A percentile compares a stretch with the other conserved stretches of the same genome.
phyloP scores from a whole-genome alignment of 2,329 filamentous ascomycete genomes.

The Alternaria postmessia region DNA sequence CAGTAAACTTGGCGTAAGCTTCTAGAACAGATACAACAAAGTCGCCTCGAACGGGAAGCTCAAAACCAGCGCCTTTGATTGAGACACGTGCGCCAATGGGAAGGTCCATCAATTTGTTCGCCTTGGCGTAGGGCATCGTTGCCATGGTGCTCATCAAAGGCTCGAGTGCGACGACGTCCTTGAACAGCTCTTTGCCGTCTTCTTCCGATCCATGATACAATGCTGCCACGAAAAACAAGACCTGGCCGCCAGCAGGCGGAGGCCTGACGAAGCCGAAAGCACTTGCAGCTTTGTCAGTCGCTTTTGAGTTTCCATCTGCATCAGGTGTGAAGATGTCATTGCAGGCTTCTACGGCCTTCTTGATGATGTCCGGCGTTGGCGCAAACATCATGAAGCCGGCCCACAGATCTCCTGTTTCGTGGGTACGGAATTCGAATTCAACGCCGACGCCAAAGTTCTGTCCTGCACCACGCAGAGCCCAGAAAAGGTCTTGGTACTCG shows the following conservation, averaged over 20 bases:
- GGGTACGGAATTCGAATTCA: conserved; percentile 49
- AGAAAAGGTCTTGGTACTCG: conserved; percentile 59
- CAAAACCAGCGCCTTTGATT: conserved; percentile 10
- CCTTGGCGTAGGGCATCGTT: conserved; percentile 7
- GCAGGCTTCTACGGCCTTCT: conserved; percentile 3
- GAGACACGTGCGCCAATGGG: conserved; percentile 12
- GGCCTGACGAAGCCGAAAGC: conserved; percentile 15
- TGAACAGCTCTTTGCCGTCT: conserved; percentile 13
- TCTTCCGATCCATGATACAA: conserved; percentile 8
- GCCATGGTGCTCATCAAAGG: conserved; percentile 13
- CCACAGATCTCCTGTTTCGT: conserved; percentile 21
- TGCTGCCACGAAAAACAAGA: conserved; percentile 6
- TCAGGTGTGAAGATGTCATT: conserved; percentile 13
- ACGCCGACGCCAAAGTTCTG: conserved; percentile 67
- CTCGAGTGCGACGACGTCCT: conserved; percentile 3
- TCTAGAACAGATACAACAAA: conserved; percentile 9
- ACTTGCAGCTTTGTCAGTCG: conserved; percentile 6
- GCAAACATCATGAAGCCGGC: conserved; percentile 18
- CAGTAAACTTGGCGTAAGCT: conserved; percentile 8
- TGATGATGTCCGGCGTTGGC: conserved; percentile 10
- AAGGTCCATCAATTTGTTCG: conserved; percentile 11
- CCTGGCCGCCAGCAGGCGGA: conserved; percentile 6
- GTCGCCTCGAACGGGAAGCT: conserved; percentile 12
- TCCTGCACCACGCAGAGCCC: conserved; percentile 64
- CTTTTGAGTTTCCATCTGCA: conserved; percentile 6